Conservation (phyloP, 768 basidiomycete species). For the Mycena rosella region DNA sequence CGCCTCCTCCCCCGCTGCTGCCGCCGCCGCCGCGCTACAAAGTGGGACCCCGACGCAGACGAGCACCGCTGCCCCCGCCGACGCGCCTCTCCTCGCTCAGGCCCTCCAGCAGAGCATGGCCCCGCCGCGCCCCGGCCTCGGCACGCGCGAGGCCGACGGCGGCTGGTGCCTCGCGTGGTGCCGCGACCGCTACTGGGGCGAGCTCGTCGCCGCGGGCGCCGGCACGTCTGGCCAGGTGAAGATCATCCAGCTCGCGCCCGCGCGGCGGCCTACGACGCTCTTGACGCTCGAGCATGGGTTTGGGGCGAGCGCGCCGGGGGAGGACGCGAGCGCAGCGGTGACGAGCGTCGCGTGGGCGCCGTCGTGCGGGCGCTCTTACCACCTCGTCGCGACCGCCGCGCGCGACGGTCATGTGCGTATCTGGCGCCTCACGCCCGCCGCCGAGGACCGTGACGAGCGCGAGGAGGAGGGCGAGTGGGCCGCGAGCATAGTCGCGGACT, state of each 20-base stretch:
- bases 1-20: conserved; percentile 57
- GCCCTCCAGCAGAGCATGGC: conserved; percentile 59
- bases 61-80: conserved; percentile 64
- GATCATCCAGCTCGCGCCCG: conserved; percentile 82
- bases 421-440: conserved; percentile 83
- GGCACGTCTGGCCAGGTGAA: conserved; percentile 84
- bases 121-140: conserved; percentile 56
- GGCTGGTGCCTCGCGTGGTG: conserved; percentile 98
- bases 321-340: conserved; percentile 66
- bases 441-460: too few relatives aligned
- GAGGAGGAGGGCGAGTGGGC: conserved; percentile 71
- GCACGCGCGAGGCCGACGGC: conserved; percentile 86
- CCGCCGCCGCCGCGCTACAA: conserved; percentile 55
- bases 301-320: conserved; percentile 38
- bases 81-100: conserved; percentile 73
- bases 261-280: conserved; percentile 74
- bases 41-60: conserved; percentile 80
- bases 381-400: conserved; percentile 91
- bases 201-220: conserved; percentile 82
- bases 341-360: conserved; percentile 95
- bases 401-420: conserved; percentile 92
- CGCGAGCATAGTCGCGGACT: conserved; percentile 84
- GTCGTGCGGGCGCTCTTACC: conserved; percentile 92
- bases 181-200: conserved; percentile 96
- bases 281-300: conserved; percentile 71